Percentiles rank a stretch among this genome's conserved stretches.
Conservation (phyloP, 495 filamentous ascomycete species). For the Niebla homalea region DNA sequence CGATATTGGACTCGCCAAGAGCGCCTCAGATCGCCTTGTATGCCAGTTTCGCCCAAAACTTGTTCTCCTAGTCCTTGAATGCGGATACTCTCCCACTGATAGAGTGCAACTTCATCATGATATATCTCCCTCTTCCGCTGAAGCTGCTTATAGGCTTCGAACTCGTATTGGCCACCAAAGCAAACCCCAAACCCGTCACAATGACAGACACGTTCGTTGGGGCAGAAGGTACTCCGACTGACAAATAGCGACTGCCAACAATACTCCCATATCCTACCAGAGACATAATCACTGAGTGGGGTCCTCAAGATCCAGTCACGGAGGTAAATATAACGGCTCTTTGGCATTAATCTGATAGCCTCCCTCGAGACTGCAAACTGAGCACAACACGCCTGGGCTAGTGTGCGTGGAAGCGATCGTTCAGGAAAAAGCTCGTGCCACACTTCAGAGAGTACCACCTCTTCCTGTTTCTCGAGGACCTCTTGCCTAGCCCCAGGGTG, state of each 20-base stretch:
- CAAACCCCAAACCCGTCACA: conserved; percentile 69
- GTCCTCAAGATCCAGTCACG: conserved; percentile 58
- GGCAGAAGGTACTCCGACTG: conserved; percentile 43
- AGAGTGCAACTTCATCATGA: conserved; percentile 27
- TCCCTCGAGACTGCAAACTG: conserved; percentile 52
- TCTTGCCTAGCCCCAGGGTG: conserved; percentile 42
- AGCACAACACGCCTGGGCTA: conserved; percentile 49
- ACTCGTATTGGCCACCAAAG: conserved; percentile 49
- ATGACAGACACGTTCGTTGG: conserved; percentile 54
- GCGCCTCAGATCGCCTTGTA: background rate
- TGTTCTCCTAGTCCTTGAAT: conserved; percentile 21
- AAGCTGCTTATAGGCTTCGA: conserved; percentile 32
- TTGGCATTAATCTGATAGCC: conserved; percentile 42
- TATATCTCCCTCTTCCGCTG: conserved; percentile 27
- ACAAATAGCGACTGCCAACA: conserved; percentile 63
- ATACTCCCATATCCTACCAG: conserved; percentile 65
- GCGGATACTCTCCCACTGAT: conserved; percentile 19
- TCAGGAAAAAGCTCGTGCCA: conserved; percentile 42
- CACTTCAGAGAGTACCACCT: conserved; percentile 39
- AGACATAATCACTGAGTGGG: conserved; percentile 48
- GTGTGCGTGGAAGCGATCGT: conserved; percentile 37
- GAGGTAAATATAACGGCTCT: conserved; percentile 45
- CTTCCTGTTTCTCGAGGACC: conserved; percentile 44
- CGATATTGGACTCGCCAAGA: background rate
- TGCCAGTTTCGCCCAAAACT: conserved; percentile 27